Evolutionary conservation across 225 moss, liverwort and hornwort species (phyloP), one percentile per base, ranked within the genome.

Genomic region (Pleurozium schreberi): DNA sequence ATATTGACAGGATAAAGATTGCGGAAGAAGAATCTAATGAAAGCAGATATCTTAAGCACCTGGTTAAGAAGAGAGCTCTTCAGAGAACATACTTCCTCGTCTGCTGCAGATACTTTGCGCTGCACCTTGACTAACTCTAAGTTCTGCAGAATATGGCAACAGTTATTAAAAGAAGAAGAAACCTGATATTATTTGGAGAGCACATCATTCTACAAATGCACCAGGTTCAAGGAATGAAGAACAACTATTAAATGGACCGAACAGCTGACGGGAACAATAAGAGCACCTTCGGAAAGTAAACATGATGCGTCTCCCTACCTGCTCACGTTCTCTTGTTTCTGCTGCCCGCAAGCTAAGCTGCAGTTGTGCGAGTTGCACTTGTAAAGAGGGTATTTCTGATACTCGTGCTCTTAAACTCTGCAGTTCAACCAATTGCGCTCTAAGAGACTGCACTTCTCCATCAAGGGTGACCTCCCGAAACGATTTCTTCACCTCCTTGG

Each of bases 391-490:
- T 11, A 89, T 61, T 74, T 89, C 91, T 18, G 84, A 90, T 55
- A 78, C 83, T 85, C 88, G 86, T 36, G 88, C 84, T 94, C 90
- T 93, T 43, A 94, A 84, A 40, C 52, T 78, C 53, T 89, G 92
- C 63, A 93, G 42, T 49, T 93, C 91, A 61, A 38, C 59, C 61
- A 88, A 82, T 77, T 93, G 90, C 40, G 82, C 86, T 90, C 91
- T 84, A 64, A 94, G 89, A 63, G 91, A 84, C 84, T 89, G 94
- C 38, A 93, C 82, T 84, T 94, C 93, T 66, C 93, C 94, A 31
- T 93, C 92, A 86, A 94, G 94, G 60, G 84, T 89, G 84, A 87
- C 93, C 80, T 94, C 94, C 53, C 92, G 86, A 88, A 93, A 94
- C 38, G 93, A 93, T 83, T 91, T 94, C 84, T 92, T 94, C 36